phyloP scores from a whole-genome alignment of 2,329 filamentous ascomycete species.

The Davidsoniella australis region DNA sequence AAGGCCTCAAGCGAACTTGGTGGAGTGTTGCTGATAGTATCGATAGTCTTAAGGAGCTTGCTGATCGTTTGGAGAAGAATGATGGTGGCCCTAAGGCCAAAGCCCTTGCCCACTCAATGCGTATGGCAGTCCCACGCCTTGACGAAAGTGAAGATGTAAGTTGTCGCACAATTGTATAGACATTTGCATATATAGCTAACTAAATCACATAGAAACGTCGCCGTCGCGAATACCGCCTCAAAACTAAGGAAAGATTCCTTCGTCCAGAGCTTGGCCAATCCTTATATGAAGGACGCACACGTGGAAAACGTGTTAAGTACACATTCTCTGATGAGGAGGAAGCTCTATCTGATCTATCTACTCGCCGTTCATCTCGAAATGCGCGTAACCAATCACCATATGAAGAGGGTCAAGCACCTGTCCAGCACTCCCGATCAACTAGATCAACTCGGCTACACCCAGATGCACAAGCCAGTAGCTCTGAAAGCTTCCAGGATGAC shows the following conservation, averaged over 20 bases:
- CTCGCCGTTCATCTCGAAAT: slow-evolving; percentile 54
- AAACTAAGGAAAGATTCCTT: slow-evolving; percentile 72
- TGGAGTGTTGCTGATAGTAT: slow-evolving; percentile 84
- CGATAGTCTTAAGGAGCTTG: slow-evolving; percentile 61
- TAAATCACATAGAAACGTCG: slow-evolving; percentile 56
- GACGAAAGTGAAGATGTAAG: slow-evolving; percentile 80
- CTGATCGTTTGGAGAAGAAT: slow-evolving; percentile 55
- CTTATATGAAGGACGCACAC: slow-evolving; percentile 86
- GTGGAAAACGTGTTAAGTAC: slow-evolving; percentile 91
- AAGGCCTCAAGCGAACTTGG: slow-evolving; percentile 63
- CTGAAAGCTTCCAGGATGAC: slow-evolving; percentile 21
- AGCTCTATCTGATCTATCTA: slow-evolving; percentile 45
- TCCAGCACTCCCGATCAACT: slow-evolving; percentile 7
- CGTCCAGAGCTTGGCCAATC: slow-evolving; percentile 81
- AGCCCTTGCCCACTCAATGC: slow-evolving; percentile 60
- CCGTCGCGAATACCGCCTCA: slow-evolving; percentile 76
- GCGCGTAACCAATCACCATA: slow-evolving; percentile 40
- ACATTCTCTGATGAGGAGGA: slow-evolving; percentile 81
- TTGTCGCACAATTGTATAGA: slow-evolving; percentile 3
- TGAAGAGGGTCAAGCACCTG: neutral
- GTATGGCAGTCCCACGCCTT: slow-evolving; percentile 68
- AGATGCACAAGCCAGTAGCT: slow-evolving; percentile 31
- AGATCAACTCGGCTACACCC: slow-evolving; percentile 50
- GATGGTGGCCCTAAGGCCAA: slow-evolving; percentile 72
- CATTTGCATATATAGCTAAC: neutral